Conservation (phyloP, 2,329 filamentous ascomycete species). For the Cladorrhinum sp. region DNA sequence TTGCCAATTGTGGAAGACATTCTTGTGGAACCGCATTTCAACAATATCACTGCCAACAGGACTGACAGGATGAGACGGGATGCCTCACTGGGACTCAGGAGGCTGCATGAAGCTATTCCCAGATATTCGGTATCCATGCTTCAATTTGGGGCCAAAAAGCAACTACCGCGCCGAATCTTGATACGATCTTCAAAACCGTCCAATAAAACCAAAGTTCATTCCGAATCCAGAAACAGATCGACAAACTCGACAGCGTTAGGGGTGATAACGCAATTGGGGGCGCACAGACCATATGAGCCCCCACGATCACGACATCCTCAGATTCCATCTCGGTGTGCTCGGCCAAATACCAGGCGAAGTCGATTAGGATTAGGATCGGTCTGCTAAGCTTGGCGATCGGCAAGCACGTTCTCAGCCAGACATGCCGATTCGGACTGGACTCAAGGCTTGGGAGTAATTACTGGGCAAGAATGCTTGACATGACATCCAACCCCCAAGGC, state of each 20-base stretch:
- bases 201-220: not conserved
- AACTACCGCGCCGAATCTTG: not conserved
- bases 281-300: not conserved
- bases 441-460: not conserved
- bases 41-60: no score
- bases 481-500: not conserved
- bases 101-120: not conserved
- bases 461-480: conserved; percentile 1
- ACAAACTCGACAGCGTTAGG: not conserved
- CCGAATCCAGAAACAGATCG: not conserved
- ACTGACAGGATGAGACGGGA: no score
- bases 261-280: conserved; percentile 3
- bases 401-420: conserved; percentile 6
- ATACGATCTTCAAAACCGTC: not conserved
- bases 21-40: no score
- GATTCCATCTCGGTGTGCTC: not conserved
- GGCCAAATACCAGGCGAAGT: not conserved
- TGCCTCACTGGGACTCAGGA: not conserved
- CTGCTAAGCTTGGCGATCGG: conserved; percentile 1
- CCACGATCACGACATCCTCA: conserved; percentile 10
- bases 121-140: not conserved
- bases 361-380: conserved; percentile 5
- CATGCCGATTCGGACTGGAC: not conserved
- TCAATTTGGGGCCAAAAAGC: not conserved
- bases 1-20: no score